Evolutionary conservation across 83 land plant genomes (phyloP), one percentile per base, ranked within the genome.

Genomic region (Diphasiastrum complanatum): DNA sequence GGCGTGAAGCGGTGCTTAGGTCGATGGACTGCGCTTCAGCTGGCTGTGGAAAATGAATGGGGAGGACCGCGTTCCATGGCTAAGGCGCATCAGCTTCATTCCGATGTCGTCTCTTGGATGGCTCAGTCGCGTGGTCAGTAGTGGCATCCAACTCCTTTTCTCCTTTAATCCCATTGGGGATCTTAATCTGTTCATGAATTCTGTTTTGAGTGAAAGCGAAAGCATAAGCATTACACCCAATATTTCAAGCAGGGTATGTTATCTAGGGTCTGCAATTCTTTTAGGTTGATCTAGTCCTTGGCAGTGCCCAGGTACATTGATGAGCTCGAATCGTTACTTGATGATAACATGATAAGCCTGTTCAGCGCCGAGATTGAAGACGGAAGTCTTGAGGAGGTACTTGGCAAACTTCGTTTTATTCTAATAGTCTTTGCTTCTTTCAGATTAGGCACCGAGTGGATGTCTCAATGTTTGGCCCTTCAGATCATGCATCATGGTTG

Each of bases 321-420:
- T 66, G 97, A 92, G 49, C 33, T 92, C 58, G 97, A 92, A 54
- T 70, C 53, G 12, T 31, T 88, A 49, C 78, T 92, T 3, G 91
- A 92, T 61, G 85, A 85, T 35, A 69, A 46, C 47, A 57, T 92
- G 85, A 11, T 80, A 18, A 73, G 64, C 20, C 65, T 77, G 32
- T 89, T 92, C 63, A 85, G 81, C 68, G 72, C 81, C 8, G 83
- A 85, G 58, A 69, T 71, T 5, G 97, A 84, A 38, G 97, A 92
- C 79, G 95, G 89, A 16, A 92, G 97, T 66, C 61, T 85, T 19
- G 89, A 85, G 60, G 80, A 85, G 87, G 97, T 92, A 57, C 27
- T 25, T 45, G 30, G 22, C 33, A 52, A 54, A 2, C 31, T 22
- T 34, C 45, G 4, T 60, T 18, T 58, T 47, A 0, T 23, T 10